Percentiles rank a stretch among this genome's conserved stretches.
These are phyloP conservation scores for Epichloe uncinata DNA, from an alignment of 2,329 filamentous ascomycete genomes.

Conservation along the genomic window DNA sequence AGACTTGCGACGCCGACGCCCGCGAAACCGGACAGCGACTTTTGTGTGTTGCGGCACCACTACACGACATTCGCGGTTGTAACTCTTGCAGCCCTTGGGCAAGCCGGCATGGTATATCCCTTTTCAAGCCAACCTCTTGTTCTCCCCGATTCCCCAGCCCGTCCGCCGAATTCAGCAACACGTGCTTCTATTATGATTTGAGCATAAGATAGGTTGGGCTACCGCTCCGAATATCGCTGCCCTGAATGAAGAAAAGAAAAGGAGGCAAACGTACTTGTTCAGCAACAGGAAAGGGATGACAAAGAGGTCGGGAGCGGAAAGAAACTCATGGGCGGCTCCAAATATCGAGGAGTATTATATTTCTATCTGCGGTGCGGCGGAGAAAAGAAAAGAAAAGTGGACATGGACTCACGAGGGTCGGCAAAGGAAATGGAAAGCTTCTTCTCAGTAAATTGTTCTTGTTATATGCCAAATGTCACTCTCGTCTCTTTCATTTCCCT, in stretches of 20 bases:
- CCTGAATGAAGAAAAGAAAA: too few relatives aligned
- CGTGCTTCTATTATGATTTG: too few relatives aligned
- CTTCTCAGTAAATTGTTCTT: neutral
- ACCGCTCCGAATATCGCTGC: too few relatives aligned
- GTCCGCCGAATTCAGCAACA: too few relatives aligned
- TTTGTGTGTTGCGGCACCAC: neutral
- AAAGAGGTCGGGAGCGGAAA: neutral
- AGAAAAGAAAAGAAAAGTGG: neutral
- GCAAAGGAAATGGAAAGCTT: neutral
- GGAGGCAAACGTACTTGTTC: too few relatives aligned
- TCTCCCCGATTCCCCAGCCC: neutral
- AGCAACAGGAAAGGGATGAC: too few relatives aligned
- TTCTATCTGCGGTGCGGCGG: neutral
- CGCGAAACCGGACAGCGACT: neutral
- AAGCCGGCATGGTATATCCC: neutral
- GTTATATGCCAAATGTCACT: conserved; percentile 1
- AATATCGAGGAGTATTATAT: neutral
- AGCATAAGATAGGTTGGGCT: too few relatives aligned
- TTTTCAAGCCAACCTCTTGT: neutral
- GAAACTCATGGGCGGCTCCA: neutral
- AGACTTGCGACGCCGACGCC: neutral
- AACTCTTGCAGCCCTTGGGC: neutral
- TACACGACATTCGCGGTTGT: neutral
- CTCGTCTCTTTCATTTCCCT: neutral
- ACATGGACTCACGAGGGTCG: neutral